A percentile compares a stretch with the other conserved stretches of the same genome.
Evolutionary conservation across 169 alveolate species (phyloP).

Genomic region (Plasmodium malariae): DNA sequence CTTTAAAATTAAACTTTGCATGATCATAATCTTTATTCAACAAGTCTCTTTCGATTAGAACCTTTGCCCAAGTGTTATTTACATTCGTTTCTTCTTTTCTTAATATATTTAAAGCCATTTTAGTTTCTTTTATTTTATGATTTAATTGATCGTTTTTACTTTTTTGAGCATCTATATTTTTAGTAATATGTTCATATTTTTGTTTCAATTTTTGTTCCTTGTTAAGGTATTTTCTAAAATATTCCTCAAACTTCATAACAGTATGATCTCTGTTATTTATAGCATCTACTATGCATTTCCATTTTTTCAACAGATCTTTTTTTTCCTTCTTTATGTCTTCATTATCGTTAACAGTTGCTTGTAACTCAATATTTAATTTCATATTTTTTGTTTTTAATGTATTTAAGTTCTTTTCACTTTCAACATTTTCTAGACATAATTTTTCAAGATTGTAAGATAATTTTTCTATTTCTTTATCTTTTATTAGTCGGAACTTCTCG

Average conservation of each 20-base stretch:
- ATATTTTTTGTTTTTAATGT: slow-evolving; percentile 27
- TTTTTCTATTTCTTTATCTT: slow-evolving; percentile 64
- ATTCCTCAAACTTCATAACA: slow-evolving; percentile 42
- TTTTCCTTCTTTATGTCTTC: slow-evolving; percentile 41
- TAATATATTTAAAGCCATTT: slow-evolving; percentile 18
- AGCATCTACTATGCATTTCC: slow-evolving; percentile 37
- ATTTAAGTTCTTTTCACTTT: slow-evolving; percentile 37
- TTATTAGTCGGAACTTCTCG: slow-evolving; percentile 20
- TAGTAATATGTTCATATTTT: slow-evolving; percentile 11
- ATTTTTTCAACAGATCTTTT: slow-evolving; percentile 32
- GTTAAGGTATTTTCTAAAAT: slow-evolving; percentile 24
- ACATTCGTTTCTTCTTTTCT: slow-evolving; percentile 8
- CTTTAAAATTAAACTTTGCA: slow-evolving; percentile 23
- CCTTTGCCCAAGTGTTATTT: background rate
- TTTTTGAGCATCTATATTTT: slow-evolving; percentile 10
- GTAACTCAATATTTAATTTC: slow-evolving; percentile 38
- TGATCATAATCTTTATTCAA: slow-evolving; percentile 35
- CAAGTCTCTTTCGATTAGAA: slow-evolving; percentile 3
- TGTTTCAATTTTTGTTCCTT: slow-evolving; percentile 25
- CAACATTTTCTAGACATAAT: slow-evolving; percentile 17
- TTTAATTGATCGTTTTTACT: slow-evolving; percentile 10
- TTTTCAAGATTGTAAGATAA: slow-evolving; percentile 31
- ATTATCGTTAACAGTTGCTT: background rate
- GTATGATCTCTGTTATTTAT: slow-evolving; percentile 57
- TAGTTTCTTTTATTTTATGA: slow-evolving; percentile 19